Evolutionary conservation across 495 filamentous ascomycete genomes (phyloP).

Genomic region (Opeltia flavorubescens): DNA sequence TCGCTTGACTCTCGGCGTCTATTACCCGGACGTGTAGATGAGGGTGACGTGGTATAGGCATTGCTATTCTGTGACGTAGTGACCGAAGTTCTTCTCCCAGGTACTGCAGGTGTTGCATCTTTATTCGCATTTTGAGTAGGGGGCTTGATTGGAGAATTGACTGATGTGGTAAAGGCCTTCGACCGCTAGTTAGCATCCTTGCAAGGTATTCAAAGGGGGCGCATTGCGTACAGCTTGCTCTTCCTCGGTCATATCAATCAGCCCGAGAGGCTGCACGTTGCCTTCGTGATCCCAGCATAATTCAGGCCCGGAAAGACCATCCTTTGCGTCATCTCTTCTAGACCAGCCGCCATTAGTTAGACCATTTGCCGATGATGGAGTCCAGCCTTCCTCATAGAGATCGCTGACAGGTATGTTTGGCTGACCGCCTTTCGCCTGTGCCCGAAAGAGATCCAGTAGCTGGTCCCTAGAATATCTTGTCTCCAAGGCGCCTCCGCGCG

Average conservation of each 20-base stretch:
- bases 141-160: constrained; percentile 87
- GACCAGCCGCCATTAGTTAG: constrained; percentile 56
- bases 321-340: constrained; percentile 53
- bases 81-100: constrained; percentile 63
- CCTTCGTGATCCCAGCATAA: constrained; percentile 84
- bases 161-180: constrained; percentile 64
- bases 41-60: constrained; percentile 35
- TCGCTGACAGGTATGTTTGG: constrained; percentile 50
- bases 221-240: constrained; percentile 59
- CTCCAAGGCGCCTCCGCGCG: constrained; percentile 42
- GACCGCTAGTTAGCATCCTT: constrained; percentile 18
- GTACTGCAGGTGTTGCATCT: constrained; percentile 42
- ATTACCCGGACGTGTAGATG: constrained; percentile 52
- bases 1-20: constrained; percentile 80
- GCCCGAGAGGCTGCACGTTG: constrained; percentile 51
- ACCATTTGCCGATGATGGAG: constrained; percentile 52
- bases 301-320: constrained; percentile 51
- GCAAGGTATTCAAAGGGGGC: neutral
- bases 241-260: constrained; percentile 64
- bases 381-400: constrained; percentile 63
- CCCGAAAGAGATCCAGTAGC: constrained; percentile 60
- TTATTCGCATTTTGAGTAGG: constrained; percentile 58
- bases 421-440: constrained; percentile 39
- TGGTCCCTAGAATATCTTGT: constrained; percentile 72
- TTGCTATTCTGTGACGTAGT: constrained; percentile 41